Conservation (phyloP, 2,329 filamentous ascomycete genomes). For the Monosporascus cannonballus region DNA sequence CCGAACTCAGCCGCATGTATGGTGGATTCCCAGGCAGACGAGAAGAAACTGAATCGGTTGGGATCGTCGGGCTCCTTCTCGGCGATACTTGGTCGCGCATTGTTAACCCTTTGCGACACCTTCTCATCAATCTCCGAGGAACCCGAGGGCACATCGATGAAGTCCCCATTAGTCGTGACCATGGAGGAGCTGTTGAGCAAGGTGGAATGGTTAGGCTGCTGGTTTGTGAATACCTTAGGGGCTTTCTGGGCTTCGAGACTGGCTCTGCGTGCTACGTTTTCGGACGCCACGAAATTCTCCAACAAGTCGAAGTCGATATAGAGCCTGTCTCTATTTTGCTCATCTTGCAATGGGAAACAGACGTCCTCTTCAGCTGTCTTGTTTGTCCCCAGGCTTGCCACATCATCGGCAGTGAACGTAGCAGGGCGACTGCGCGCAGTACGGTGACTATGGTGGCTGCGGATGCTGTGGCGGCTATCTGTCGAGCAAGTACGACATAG, state of each 20-base stretch:
- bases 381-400: constrained; percentile 54
- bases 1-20: constrained; percentile 87
- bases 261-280: constrained; percentile 42
- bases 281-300: constrained; percentile 77
- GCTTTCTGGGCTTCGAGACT: constrained; percentile 44
- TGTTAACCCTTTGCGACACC: constrained; percentile 5
- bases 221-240: constrained; percentile 53
- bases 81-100: not conserved
- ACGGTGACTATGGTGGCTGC: constrained; percentile 42
- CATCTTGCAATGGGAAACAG: constrained; percentile 76
- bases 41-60: constrained; percentile 95
- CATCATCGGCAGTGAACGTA: constrained; percentile 53
- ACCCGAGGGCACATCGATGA: constrained; percentile 46
- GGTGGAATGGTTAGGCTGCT: constrained; percentile 37
- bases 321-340: constrained; percentile 62
- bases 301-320: constrained; percentile 90
- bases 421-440: constrained; percentile 42
- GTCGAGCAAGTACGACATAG: constrained; percentile 68
- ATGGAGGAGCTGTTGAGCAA: constrained; percentile 20
- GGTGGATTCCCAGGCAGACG: constrained; percentile 86
- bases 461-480: constrained; percentile 58
- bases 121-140: constrained; percentile 45
- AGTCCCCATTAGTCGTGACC: constrained; percentile 50
- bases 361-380: constrained; percentile 80
- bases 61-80: constrained; percentile 48